Conservation (phyloP, 176 grass and related monocot species). For the Carex parvula region DNA sequence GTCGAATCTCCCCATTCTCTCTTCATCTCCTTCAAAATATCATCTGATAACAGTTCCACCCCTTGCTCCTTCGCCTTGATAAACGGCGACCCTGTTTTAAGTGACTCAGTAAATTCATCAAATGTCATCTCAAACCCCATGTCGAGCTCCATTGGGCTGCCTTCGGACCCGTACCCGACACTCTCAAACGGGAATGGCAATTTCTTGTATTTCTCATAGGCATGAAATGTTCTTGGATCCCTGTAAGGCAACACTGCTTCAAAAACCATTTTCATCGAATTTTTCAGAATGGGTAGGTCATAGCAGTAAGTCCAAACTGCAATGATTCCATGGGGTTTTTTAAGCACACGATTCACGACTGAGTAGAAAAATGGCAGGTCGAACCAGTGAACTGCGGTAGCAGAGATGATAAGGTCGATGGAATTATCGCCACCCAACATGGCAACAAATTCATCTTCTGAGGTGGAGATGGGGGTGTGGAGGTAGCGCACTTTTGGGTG, state of each 20-base stretch:
- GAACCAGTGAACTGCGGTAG: slow-evolving; percentile 73
- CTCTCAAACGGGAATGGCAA: slow-evolving; percentile 74
- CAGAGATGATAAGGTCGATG: slow-evolving; percentile 56
- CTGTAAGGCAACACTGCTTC: slow-evolving; percentile 35
- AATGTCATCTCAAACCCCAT: slow-evolving; percentile 56
- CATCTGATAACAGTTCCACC: slow-evolving; percentile 46
- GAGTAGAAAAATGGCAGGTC: slow-evolving; percentile 69
- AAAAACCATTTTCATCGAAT: slow-evolving; percentile 33
- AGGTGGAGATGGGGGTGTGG: slow-evolving; percentile 52
- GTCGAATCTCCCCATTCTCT: slow-evolving; percentile 35
- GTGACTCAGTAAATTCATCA: slow-evolving; percentile 31
- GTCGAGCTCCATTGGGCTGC: slow-evolving; percentile 44
- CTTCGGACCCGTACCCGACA: slow-evolving; percentile 56
- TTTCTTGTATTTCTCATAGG: slow-evolving; percentile 42
- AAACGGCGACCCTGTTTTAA: slow-evolving; percentile 44
- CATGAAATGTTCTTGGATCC: slow-evolving; percentile 45
- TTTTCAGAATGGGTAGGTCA: slow-evolving; percentile 39
- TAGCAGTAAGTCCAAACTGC: slow-evolving; percentile 64
- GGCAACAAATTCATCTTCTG: slow-evolving; percentile 49
- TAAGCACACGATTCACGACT: slow-evolving; percentile 45
- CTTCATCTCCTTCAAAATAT: slow-evolving; percentile 46
- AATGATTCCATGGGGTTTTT: slow-evolving; percentile 61
- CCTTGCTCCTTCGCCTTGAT: slow-evolving; percentile 53
- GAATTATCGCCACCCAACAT: slow-evolving; percentile 62
- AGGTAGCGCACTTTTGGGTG: slow-evolving; percentile 50